A percentile compares a stretch with the other conserved stretches of the same genome.
Evolutionary conservation across 495 filamentous ascomycete species (phyloP).

Genomic region (Penicillium goetzii): DNA sequence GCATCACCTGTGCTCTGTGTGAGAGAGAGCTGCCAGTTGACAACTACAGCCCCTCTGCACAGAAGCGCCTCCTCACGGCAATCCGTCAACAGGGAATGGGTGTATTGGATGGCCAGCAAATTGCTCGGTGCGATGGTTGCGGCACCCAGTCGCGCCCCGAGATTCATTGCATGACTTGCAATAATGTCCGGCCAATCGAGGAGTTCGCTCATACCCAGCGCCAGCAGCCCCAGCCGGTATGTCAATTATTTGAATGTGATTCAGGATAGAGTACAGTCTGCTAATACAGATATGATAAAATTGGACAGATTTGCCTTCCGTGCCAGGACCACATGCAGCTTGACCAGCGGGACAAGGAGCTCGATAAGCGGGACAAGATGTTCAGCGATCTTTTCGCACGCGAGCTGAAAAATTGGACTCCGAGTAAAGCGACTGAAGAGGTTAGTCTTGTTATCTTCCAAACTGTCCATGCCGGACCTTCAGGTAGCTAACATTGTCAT

Average conservation of each 20-base stretch:
- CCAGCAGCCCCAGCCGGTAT: conserved; percentile 37
- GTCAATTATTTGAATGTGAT: background rate
- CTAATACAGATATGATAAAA: background rate
- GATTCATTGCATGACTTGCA: conserved; percentile 52
- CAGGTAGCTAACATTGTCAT: background rate
- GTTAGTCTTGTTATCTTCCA: background rate
- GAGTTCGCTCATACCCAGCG: conserved; percentile 63
- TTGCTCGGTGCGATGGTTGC: conserved; percentile 5
- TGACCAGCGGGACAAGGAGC: conserved; percentile 5
- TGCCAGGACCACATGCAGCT: conserved; percentile 8
- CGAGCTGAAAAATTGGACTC: background rate
- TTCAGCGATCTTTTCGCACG: background rate
- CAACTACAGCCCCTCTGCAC: background rate
- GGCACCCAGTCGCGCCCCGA: conserved; percentile 26
- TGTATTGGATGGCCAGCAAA: background rate
- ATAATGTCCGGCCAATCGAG: conserved; percentile 46
- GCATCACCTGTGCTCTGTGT: conserved; percentile 7
- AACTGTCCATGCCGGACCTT: background rate
- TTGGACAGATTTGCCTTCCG: background rate
- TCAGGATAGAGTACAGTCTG: background rate
- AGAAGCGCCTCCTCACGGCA: background rate
- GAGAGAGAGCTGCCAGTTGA: background rate
- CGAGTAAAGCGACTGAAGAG: background rate
- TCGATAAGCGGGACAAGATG: background rate
- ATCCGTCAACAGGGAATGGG: background rate